Evolutionary conservation across 2,329 filamentous ascomycete genomes (phyloP), one percentile per base, ranked within the genome.

Genomic region (Remersonia thermophila): DNA sequence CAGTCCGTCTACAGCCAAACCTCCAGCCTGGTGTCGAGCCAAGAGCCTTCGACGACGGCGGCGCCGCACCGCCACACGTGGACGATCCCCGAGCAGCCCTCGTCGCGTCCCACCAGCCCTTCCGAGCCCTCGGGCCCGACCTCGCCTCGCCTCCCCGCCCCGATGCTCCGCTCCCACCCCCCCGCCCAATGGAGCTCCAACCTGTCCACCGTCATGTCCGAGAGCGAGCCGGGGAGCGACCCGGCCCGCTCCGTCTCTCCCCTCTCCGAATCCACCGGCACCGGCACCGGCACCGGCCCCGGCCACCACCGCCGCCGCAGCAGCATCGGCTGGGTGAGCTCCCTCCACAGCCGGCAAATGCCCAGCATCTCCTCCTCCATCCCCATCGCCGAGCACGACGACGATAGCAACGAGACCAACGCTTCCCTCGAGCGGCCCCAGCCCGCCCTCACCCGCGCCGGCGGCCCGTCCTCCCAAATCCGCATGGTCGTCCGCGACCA

Each of bases 141-240:
- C 42, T 36, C 42, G 38, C 39, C 47, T 43, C 52, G 38, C 27
- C 48, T 51, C 42, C 50, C 51, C 38, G 50, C 52, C 48, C 56
- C 53, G 47, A 71, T 71, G 63, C 54, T 67, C 57, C 59, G 67
- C 44, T 52, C 63, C 32, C 55, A 63, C 40, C 62, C 66, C 37
- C 71, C 66, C 37, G 71, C 75, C 49, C 70, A 71, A 64, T 77
- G 73, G 72, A 76, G 72, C 55, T 69, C 70, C 30, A 72, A 76
- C 54, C 61, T 78, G 29, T 79, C 75, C 27, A 76, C 73, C 30
- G 73, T 79, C 42, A 60, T 69, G 54, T 78, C 74, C 25, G 74
- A 76, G 51, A 71, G 69, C 50, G 74, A 79, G 43, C 62, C 56
- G 30, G 62, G 56, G 26, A 74, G 67, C 49, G 61, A 57, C 29